Percentiles rank a stretch among this genome's conserved stretches.
These are phyloP conservation scores for Farysia itapuensis DNA, from an alignment of 1,284 basidiomycete genomes.

Conservation along the genomic window DNA sequence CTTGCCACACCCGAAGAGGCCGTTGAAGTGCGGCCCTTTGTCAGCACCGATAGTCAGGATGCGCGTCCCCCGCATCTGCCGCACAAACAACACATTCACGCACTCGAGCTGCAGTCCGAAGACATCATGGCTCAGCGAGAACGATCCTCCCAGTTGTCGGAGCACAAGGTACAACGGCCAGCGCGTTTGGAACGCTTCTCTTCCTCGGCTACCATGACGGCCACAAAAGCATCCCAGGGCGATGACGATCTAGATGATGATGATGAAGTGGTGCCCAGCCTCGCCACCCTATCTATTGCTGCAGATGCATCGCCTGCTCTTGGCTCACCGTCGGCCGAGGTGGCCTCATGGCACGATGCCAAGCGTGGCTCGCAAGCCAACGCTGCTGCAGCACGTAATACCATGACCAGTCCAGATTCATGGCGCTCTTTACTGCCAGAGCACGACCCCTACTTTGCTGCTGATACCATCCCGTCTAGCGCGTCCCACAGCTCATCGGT, in stretches of 20 bases:
- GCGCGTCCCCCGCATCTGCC: neutral
- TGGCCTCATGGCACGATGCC: too few relatives aligned
- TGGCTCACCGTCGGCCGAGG: too few relatives aligned
- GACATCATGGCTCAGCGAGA: neutral
- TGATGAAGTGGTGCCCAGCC: too few relatives aligned
- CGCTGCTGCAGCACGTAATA: too few relatives aligned
- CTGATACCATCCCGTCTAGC: constrained; percentile 18
- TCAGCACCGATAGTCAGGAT: constrained; percentile 4
- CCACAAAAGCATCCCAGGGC: constrained; percentile 12
- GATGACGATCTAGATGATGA: too few relatives aligned
- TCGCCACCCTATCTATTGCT: too few relatives aligned
- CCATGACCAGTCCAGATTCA: constrained; percentile 41
- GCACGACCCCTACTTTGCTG: constrained; percentile 45
- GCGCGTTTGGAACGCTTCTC: constrained; percentile 25
- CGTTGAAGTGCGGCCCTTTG: constrained; percentile 21
- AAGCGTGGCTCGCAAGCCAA: too few relatives aligned
- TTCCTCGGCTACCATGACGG: constrained; percentile 22
- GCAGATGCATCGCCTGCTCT: too few relatives aligned
- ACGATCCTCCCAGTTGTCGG: neutral
- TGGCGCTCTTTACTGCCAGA: constrained; percentile 44
- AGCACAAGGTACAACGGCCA: constrained; percentile 10
- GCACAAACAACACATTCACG: constrained; percentile 1
- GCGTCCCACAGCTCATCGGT: constrained; percentile 3
- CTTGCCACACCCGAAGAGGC: constrained; percentile 32
- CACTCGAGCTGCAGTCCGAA: constrained; percentile 3